These are phyloP conservation scores for Saturnispora sanitii DNA, from an alignment of 805 yeast genomes.

Conservation along the genomic window DNA sequence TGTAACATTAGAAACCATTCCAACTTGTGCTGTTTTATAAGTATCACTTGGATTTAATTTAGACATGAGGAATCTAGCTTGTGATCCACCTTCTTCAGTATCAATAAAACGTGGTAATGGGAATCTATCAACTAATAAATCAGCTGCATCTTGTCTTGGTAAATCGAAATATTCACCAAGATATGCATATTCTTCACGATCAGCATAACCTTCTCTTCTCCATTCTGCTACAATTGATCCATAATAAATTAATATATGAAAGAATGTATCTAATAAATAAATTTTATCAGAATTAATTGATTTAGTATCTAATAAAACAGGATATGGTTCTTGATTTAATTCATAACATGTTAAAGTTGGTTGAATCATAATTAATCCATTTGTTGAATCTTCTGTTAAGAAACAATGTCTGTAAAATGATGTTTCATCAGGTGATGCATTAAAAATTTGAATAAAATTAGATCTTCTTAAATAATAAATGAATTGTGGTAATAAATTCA, in stretches of 20 bases:
- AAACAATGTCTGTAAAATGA: conserved; percentile 53
- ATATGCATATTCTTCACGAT: conserved; percentile 47
- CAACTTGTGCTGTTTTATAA: conserved; percentile 31
- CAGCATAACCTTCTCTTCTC: conserved; percentile 56
- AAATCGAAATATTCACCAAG: conserved; percentile 50
- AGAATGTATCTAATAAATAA: conserved; percentile 54
- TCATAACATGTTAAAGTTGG: conserved; percentile 56
- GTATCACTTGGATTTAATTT: conserved; percentile 59
- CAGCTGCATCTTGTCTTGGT: conserved; percentile 59
- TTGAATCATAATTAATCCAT: conserved; percentile 58
- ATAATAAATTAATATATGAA: conserved; percentile 58
- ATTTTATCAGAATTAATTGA: conserved; percentile 51
- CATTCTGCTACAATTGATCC: conserved; percentile 60
- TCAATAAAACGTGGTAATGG: conserved; percentile 67
- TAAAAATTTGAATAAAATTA: conserved; percentile 54
- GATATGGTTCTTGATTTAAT: conserved; percentile 47
- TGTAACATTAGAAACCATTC: conserved; percentile 24
- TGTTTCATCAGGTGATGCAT: conserved; percentile 67
- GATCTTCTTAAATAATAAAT: conserved; percentile 60
- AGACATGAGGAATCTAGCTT: conserved; percentile 61
- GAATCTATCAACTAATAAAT: conserved; percentile 52
- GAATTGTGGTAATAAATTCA: conserved; percentile 55
- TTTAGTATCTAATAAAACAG: conserved; percentile 54
- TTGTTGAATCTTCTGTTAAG: conserved; percentile 49
- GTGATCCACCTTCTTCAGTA: conserved; percentile 69